Base-by-base conservation (phyloP, 1,284 basidiomycete genomes). In the Cryptococcus hybrid region DNA sequence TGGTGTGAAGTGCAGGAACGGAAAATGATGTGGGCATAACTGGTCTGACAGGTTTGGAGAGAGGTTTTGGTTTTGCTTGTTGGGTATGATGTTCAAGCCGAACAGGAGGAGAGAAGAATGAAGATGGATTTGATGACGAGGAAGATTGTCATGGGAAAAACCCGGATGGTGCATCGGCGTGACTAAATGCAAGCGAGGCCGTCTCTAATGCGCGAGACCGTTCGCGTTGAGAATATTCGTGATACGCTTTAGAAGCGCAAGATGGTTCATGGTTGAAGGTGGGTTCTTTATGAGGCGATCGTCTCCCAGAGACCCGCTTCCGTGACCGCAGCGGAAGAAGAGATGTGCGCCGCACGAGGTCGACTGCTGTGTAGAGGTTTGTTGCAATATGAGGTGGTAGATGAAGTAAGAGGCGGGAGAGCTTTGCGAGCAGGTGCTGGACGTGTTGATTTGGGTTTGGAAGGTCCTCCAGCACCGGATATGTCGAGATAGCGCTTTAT, bases 401-500 rank as follows among this genome's bases (percentile, higher is more conserved):
- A 58, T 49, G 52, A 37, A 47, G 55, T 36, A 12, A 52, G 13
- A 42, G 34, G 7, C 54, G 57, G 44, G 36, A 15, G 36, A 13
- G 18, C 18, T 30, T 48, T 40, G 52, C 13, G 13, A 9, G 42
- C 24, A 12, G 48, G 35, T 47, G 51, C 7, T 52, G 36, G 35
- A 39, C 48, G 18, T 7, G 59, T 35, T 30, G 30, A 30, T 54
- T 59, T 63, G 13, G 47, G 44, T 48, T 62, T 66, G 12, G 60
- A 53, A 18, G 60, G 49, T 1, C 51, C 59, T 30, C 56, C 66
- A 12, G 63, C 65, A 2, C 56, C 54, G 8, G 68, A 57, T 9
- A 79, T 73, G 30, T 74, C 75, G 45, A 82, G 72, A 44, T 80
- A 80, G 45, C 78, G 68, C 9, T 77, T 56, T 46, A 78, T 77